Evolutionary conservation across 1,284 basidiomycete genomes (phyloP).

Genomic region (Puccinia polysora): DNA sequence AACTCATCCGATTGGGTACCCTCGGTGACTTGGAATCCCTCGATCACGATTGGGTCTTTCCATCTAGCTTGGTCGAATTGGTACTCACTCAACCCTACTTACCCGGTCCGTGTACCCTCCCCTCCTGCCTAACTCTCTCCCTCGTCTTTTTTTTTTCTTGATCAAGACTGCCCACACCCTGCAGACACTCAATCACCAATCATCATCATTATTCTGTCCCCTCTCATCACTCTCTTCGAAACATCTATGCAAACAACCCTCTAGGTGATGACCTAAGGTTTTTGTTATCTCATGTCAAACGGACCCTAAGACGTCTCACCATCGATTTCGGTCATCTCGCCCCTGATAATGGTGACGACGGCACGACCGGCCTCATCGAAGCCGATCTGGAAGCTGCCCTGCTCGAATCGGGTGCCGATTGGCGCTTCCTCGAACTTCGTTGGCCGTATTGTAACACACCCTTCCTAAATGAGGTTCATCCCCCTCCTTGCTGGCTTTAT

Average conservation of each 20-base stretch:
- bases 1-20: conserved; percentile 23
- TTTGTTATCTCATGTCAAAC: conserved; percentile 20
- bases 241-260: too few species aligned
- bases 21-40: conserved; percentile 22
- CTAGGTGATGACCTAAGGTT: conserved; percentile 34
- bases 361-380: neutral
- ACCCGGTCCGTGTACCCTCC: conserved; percentile 16
- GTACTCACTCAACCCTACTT: conserved; percentile 34
- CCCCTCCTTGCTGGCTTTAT: neutral
- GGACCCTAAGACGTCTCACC: conserved; percentile 12
- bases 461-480: conserved; percentile 24
- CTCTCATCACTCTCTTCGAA: too few species aligned
- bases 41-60: conserved; percentile 24
- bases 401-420: conserved; percentile 17
- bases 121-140: neutral
- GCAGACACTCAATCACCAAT: too few species aligned
- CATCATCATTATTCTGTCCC: too few species aligned
- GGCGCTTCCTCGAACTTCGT: conserved; percentile 7
- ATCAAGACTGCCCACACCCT: neutral
- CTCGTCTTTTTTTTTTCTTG: neutral
- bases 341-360: conserved; percentile 9
- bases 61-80: conserved; percentile 21
- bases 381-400: conserved; percentile 13
- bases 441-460: conserved; percentile 29
- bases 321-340: conserved; percentile 22